Conservation (phyloP, 257 asterid genomes). For the Gynochthodes officinalis region DNA sequence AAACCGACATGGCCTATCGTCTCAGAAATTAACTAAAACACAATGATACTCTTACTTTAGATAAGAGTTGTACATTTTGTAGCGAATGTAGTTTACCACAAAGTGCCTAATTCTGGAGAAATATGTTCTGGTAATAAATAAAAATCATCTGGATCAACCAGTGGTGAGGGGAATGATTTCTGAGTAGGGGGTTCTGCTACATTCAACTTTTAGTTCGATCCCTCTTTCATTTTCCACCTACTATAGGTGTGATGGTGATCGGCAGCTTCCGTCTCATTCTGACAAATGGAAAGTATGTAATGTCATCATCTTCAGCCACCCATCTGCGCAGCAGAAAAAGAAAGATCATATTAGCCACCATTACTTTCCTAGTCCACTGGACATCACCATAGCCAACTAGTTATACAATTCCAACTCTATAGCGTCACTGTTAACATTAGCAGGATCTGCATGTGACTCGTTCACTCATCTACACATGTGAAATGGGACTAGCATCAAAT, state of each 20-base stretch:
- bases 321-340: conserved; percentile 48
- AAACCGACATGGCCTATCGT: conserved; percentile 5
- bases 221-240: not conserved
- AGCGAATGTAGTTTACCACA: not conserved
- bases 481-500: not conserved
- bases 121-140: too few relatives aligned
- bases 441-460: not conserved
- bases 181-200: not conserved
- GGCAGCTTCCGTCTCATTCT: conserved; percentile 92
- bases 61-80: not conserved
- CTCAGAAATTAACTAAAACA: not conserved
- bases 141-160: not conserved
- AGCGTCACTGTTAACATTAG: not conserved
- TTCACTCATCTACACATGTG: not conserved
- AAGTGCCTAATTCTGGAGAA: not conserved
- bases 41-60: not conserved
- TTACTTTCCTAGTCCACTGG: conserved; percentile 1
- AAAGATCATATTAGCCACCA: conserved; percentile 28
- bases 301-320: conserved; percentile 76
- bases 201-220: not conserved
- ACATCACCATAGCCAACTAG: not conserved
- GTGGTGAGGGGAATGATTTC: not conserved
- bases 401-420: not conserved
- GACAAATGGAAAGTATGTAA: conserved; percentile 85
- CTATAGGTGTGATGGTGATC: conserved; percentile 42